Conservation (phyloP, 1,284 basidiomycete genomes). For the Tetrapyrgos nigripes region DNA sequence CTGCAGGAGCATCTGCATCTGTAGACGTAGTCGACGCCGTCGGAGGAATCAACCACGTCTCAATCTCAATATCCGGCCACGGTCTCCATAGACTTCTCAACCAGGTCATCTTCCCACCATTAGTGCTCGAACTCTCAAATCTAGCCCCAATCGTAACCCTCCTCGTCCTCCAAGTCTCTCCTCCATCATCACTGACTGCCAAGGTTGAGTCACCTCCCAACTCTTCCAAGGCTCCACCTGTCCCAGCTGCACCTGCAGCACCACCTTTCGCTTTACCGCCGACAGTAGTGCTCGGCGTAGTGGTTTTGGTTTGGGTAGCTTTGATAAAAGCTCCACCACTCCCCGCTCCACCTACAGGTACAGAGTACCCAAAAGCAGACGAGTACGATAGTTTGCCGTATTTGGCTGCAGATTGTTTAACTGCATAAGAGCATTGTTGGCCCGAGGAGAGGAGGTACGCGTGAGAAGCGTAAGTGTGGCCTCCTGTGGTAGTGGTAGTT, state of each 20-base stretch:
- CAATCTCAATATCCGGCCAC: slow-evolving; percentile 74
- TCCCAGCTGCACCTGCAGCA: not conserved
- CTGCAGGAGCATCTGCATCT: slow-evolving; percentile 53
- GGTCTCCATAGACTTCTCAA: slow-evolving; percentile 76
- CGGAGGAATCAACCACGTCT: slow-evolving; percentile 79
- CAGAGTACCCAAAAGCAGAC: slow-evolving; percentile 77
- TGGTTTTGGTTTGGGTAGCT: not conserved
- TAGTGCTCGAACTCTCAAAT: slow-evolving; percentile 52
- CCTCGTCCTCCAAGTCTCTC: slow-evolving; percentile 76
- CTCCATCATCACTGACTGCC: slow-evolving; percentile 69
- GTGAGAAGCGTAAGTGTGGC: slow-evolving; percentile 65
- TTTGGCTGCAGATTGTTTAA: slow-evolving; percentile 80
- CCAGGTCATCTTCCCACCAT: slow-evolving; percentile 46
- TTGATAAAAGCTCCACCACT: not conserved
- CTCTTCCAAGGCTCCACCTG: slow-evolving; percentile 67
- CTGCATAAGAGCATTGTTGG: slow-evolving; percentile 80
- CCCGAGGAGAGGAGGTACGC: slow-evolving; percentile 78
- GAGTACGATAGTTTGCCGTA: slow-evolving; percentile 82
- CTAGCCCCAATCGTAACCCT: slow-evolving; percentile 67
- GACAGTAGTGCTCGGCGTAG: not conserved
- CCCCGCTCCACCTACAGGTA: slow-evolving; percentile 58
- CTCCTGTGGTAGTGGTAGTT: too few species aligned
- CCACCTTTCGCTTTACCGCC: not conserved
- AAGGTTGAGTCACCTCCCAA: slow-evolving; percentile 73
- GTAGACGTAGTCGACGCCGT: too few species aligned